phyloP scores from a whole-genome alignment of 345 rosid species.

The Salix suchowensis region DNA sequence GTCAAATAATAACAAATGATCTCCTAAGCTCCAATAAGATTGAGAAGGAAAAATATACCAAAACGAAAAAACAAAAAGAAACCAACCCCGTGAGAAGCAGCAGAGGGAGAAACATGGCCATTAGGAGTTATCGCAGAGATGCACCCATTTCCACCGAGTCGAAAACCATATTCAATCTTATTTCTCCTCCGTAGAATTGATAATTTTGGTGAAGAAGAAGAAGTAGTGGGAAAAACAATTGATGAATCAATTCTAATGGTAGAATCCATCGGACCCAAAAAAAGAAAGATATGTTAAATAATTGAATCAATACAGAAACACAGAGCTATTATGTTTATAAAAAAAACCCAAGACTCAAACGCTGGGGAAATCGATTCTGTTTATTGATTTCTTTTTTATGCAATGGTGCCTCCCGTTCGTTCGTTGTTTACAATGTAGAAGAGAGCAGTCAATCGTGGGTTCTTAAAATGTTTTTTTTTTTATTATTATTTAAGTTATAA shows the following conservation, averaged over 20 bases:
- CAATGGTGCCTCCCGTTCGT: not conserved
- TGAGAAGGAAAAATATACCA: not conserved
- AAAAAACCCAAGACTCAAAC: not conserved
- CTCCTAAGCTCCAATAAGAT: not conserved
- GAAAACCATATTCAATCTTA: constrained; percentile 18
- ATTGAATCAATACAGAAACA: not conserved
- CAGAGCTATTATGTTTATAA: not conserved
- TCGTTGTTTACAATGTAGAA: not conserved
- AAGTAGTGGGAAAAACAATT: constrained; percentile 19
- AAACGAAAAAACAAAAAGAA: not conserved
- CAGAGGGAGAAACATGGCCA: constrained; percentile 39
- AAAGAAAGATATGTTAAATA: not conserved
- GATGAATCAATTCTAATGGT: constrained; percentile 28
- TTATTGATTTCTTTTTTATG: not conserved
- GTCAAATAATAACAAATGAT: not conserved
- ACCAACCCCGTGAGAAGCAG: constrained; percentile 47
- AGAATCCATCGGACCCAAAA: constrained; percentile 26
- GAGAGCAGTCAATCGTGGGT: not conserved
- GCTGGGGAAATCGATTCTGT: not conserved
- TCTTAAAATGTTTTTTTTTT: too few species aligned
- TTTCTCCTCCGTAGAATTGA: not conserved
- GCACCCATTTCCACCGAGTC: constrained; percentile 9
- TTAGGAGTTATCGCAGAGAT: constrained; percentile 24
- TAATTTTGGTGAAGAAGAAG: constrained; percentile 29
- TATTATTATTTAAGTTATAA: not conserved